Base-by-base conservation (phyloP, 768 basidiomycete species). In the Tremella fuciformis region DNA sequence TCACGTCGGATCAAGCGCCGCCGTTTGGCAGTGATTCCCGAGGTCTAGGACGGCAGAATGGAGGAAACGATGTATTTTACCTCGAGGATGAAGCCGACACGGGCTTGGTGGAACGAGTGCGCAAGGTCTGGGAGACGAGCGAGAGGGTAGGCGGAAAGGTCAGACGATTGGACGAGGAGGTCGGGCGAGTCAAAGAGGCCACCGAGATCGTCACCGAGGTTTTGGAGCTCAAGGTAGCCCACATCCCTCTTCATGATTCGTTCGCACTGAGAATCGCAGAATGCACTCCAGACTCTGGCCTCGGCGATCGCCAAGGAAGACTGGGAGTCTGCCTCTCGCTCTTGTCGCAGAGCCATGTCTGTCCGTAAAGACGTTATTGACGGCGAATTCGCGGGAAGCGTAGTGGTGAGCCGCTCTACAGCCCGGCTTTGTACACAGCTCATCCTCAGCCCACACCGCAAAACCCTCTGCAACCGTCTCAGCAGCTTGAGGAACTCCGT, bases 281-380 rank as follows among this genome's bases (percentile, higher is more conserved):
- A 83, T 0, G 87, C 94, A 1, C 77, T 88, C 42, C 75, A 80
- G 3, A 81, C 81, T 19, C 76, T 87, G 13, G 80, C 83, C 47
- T 66, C 79, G 9, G 79, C 84, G 13, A 92, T 97, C 26, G 86
- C 88, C 26, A 80, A 79, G 46, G 84, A 88, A 64, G 96, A 98
- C 70, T 99, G 96, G 96, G 96, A 99, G 75, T 84, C 88, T 2
- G 96, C 96, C 2, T 86, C 92, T 0, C 83, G 91, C 58, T 87
- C 91, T 70, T 94, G 93, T 77, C 85, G 89, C 29, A 81, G 91
- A 19, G 94, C 92, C 1, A 93, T 94, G 88, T 80, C 87, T 0
- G 80, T 96, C 13, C 88, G 92, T 1, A 70, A 78, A 7, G 84
- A 87, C 42, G 86, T 99, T 38, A 84, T 88, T 25, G 83, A 85